Percentiles rank a stretch among this genome's conserved stretches.
These are phyloP conservation scores for Daldinia loculata DNA, from an alignment of 495 filamentous ascomycete species.

Conservation along the genomic window DNA sequence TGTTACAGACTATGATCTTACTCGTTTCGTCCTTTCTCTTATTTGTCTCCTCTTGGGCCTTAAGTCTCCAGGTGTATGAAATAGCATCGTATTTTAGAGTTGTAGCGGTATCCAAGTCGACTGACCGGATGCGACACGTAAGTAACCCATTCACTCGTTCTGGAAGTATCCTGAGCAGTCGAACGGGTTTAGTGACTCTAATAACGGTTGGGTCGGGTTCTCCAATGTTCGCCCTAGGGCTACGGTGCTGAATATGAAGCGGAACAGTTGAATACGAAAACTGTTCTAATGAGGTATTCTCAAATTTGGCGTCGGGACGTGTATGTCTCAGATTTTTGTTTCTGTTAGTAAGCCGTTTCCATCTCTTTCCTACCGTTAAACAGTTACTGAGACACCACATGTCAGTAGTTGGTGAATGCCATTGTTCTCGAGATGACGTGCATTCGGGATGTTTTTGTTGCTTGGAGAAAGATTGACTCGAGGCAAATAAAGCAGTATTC, in stretches of 20 bases:
- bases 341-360: slow-evolving; percentile 7
- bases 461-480: slow-evolving; percentile 7
- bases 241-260: not conserved
- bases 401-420: slow-evolving; percentile 8
- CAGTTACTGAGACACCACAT: slow-evolving; percentile 26
- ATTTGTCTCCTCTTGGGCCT: slow-evolving; percentile 8
- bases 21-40: slow-evolving; percentile 2
- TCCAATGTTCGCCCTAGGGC: not conserved
- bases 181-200: slow-evolving; percentile 13
- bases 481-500: slow-evolving; percentile 19
- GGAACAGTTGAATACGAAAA: slow-evolving; percentile 26
- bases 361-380: slow-evolving; percentile 11
- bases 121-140: slow-evolving; percentile 13
- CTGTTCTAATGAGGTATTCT: not conserved
- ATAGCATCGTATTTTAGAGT: slow-evolving; percentile 32
- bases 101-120: slow-evolving; percentile 7
- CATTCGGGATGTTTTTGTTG: not conserved
- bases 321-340: not conserved
- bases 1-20: slow-evolving; percentile 16
- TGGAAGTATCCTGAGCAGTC: slow-evolving; percentile 30
- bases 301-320: not conserved
- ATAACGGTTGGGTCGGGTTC: not conserved
- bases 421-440: slow-evolving; percentile 6
- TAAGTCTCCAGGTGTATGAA: slow-evolving; percentile 40
- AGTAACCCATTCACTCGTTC: slow-evolving; percentile 14